Conservation (phyloP, 164 flowering plant genomes). For the Taxillus chinensis region DNA sequence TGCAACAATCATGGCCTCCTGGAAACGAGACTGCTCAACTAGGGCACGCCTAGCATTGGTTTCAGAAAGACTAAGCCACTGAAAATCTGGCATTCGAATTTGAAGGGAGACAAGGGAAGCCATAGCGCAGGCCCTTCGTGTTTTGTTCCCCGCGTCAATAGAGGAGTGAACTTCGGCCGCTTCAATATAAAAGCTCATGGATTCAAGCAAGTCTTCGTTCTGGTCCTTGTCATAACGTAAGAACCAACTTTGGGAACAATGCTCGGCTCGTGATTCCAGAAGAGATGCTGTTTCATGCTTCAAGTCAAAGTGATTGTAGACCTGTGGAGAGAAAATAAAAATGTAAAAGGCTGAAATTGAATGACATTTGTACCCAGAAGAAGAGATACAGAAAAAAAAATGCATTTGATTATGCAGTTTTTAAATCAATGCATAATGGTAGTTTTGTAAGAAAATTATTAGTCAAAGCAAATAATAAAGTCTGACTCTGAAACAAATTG, state of each 20-base stretch:
- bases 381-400: background rate
- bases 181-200: conserved; percentile 84
- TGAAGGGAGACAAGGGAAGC: conserved; percentile 93
- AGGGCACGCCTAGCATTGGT: conserved; percentile 90
- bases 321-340: conserved; percentile 30
- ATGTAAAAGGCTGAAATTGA: background rate
- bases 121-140: conserved; percentile 74
- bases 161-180: conserved; percentile 88
- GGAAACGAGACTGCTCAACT: conserved; percentile 95
- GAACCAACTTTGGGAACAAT: conserved; percentile 57
- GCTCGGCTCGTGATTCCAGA: conserved; percentile 71
- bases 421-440: no score
- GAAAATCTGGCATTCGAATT: conserved; percentile 89
- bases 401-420: background rate
- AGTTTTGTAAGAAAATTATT: no score
- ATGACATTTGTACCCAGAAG: no score
- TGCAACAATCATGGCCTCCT: conserved; percentile 90
- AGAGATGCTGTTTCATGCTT: conserved; percentile 91
- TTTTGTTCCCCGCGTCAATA: conserved; percentile 91
- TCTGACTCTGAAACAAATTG: no score
- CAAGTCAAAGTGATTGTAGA: conserved; percentile 93
- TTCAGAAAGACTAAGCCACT: conserved; percentile 75
- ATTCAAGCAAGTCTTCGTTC: conserved; percentile 83
- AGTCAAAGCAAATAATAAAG: no score
- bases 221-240: conserved; percentile 66